These are phyloP conservation scores for Takashimella koratensis DNA, from an alignment of 1,284 basidiomycete genomes.

Conservation along the genomic window DNA sequence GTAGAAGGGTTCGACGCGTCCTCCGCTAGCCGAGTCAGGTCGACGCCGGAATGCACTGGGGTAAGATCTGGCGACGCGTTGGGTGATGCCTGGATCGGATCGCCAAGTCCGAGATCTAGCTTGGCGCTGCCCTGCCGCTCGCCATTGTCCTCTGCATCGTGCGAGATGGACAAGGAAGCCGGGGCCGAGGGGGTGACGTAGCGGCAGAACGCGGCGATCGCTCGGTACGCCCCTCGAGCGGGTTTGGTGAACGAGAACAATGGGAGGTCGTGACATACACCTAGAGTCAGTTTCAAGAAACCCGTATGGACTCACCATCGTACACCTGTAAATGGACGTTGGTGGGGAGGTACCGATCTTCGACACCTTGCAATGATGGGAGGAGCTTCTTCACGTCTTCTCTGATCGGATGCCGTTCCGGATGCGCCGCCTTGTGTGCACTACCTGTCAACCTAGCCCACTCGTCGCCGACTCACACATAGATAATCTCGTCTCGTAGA, in stretches of 20 bases:
- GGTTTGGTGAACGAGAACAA: slow-evolving; percentile 79
- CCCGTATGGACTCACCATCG: slow-evolving; percentile 42
- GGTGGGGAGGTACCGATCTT: slow-evolving; percentile 63
- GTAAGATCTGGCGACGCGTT: not conserved
- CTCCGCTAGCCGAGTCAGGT: not conserved
- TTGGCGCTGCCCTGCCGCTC: not conserved
- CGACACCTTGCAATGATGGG: slow-evolving; percentile 64
- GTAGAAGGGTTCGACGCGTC: not conserved
- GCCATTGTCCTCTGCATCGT: not conserved
- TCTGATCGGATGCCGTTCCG: slow-evolving; percentile 65
- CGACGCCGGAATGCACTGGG: not conserved
- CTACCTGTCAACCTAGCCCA: slow-evolving; percentile 49
- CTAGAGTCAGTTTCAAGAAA: slow-evolving; percentile 20
- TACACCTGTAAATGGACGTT: slow-evolving; percentile 82
- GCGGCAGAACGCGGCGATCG: slow-evolving; percentile 50
- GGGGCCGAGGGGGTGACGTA: slow-evolving; percentile 44
- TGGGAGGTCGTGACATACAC: slow-evolving; percentile 59
- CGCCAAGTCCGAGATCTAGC: not conserved
- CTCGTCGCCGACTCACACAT: slow-evolving; percentile 57
- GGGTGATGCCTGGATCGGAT: not conserved
- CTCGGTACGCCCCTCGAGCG: slow-evolving; percentile 33
- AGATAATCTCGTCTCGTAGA: slow-evolving; percentile 86
- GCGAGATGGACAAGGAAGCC: slow-evolving; percentile 14
- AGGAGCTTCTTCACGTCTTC: slow-evolving; percentile 62
- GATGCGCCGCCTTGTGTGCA: slow-evolving; percentile 88